These are phyloP conservation scores for Candida dendrica DNA, from an alignment of 805 yeast species.

Conservation along the genomic window DNA sequence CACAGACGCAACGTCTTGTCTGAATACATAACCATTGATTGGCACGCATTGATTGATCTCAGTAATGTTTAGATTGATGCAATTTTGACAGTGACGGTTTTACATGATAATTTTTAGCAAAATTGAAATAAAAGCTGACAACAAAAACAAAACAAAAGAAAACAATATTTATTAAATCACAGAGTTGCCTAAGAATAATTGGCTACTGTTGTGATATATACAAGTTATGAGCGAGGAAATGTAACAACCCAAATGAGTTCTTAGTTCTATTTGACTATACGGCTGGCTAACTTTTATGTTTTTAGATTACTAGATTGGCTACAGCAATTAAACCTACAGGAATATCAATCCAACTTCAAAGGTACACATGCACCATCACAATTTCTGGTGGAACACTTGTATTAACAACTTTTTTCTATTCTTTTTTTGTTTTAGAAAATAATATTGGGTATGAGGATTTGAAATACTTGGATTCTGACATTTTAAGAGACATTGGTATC, in stretches of 20 bases:
- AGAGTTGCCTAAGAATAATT: too few species aligned
- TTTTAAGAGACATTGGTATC: conserved; percentile 69
- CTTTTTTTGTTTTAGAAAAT: conserved; percentile 13
- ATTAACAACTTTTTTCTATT: too few species aligned
- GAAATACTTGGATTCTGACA: conserved; percentile 41
- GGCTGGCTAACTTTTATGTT: too few species aligned
- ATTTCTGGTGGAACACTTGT: neutral
- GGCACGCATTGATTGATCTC: too few species aligned
- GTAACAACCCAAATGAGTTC: too few species aligned
- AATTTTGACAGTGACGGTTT: neutral
- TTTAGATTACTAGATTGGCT: neutral
- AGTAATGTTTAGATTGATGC: too few species aligned
- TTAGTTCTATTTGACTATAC: too few species aligned
- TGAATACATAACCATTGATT: too few species aligned
- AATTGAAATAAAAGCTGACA: too few species aligned
- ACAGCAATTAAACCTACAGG: neutral
- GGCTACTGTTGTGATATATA: too few species aligned
- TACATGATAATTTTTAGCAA: neutral
- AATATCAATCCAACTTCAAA: conserved; percentile 1
- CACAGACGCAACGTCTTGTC: too few species aligned
- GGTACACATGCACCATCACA: neutral
- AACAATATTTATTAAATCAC: neutral
- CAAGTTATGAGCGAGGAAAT: neutral
- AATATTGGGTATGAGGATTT: conserved; percentile 18
- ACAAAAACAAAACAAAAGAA: neutral